A percentile compares a stretch with the other conserved stretches of the same genome.
These are phyloP conservation scores for Diophrys sp. DNA, from an alignment of 73 alveolate genomes.

Conservation along the genomic window DNA sequence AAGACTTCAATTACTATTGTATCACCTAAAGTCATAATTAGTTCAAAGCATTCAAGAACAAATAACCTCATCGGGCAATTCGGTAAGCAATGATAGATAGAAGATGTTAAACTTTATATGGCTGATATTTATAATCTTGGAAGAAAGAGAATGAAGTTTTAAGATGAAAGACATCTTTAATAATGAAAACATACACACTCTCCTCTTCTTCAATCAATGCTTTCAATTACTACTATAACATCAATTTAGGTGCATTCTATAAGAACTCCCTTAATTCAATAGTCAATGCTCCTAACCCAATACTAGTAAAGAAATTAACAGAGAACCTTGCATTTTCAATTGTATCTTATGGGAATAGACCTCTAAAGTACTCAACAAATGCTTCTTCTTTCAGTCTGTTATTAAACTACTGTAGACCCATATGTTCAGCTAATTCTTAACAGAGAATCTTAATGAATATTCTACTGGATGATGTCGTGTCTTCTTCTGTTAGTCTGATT, in stretches of 20 bases:
- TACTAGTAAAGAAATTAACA: constrained; percentile 96
- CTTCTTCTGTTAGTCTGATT: constrained; percentile 95
- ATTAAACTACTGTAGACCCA: constrained; percentile 56
- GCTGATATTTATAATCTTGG: too few relatives aligned
- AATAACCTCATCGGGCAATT: too few relatives aligned
- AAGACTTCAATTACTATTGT: too few relatives aligned
- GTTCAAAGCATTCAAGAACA: too few relatives aligned
- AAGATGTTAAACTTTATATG: too few relatives aligned
- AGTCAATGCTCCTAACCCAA: constrained; percentile 98
- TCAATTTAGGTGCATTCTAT: constrained; percentile 70
- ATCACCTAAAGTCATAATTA: too few relatives aligned
- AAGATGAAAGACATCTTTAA: too few relatives aligned
- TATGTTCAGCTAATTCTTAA: constrained; percentile 82
- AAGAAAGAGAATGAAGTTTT: too few relatives aligned
- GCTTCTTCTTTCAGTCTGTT: constrained; percentile 63
- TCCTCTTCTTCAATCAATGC: too few relatives aligned
- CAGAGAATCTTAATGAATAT: constrained; percentile 94
- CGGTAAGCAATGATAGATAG: too few relatives aligned
- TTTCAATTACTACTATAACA: constrained; percentile 41
- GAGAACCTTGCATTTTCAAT: constrained; percentile 97
- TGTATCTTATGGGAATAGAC: constrained; percentile 91
- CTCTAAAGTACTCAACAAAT: constrained; percentile 74
- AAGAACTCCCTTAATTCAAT: constrained; percentile 90
- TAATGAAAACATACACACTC: too few relatives aligned
- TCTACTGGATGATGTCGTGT: constrained; percentile 96